A percentile compares a stretch with the other conserved stretches of the same genome.
phyloP scores from a whole-genome alignment of 192 early-diverging fungal species.

The Lobulomyces angularis region DNA sequence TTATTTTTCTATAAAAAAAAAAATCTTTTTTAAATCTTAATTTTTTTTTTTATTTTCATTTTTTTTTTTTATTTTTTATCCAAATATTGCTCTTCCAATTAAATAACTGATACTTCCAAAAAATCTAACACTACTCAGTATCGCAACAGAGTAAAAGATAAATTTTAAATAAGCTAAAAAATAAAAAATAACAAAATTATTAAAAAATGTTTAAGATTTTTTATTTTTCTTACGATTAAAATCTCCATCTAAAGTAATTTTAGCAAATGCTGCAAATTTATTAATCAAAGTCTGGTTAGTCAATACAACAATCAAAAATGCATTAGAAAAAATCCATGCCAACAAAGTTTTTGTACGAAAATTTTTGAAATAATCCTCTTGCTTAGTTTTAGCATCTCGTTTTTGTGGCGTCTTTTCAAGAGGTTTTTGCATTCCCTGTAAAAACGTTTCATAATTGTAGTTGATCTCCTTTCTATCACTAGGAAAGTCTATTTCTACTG shows the following conservation, averaged over 20 bases:
- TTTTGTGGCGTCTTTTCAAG: slow-evolving; percentile 38
- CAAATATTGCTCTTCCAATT: slow-evolving; percentile 45
- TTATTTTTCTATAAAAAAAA: no score
- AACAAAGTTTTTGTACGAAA: slow-evolving; percentile 76
- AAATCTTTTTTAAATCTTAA: no score
- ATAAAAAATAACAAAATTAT: not conserved
- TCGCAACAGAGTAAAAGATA: slow-evolving; percentile 78
- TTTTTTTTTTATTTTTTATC: slow-evolving; percentile 25
- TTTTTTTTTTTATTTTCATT: no score
- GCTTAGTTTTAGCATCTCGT: slow-evolving; percentile 67
- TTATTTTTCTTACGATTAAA: slow-evolving; percentile 55
- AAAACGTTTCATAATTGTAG: slow-evolving; percentile 68
- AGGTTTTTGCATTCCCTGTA: slow-evolving; percentile 44
- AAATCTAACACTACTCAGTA: slow-evolving; percentile 59
- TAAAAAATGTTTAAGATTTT: not conserved
- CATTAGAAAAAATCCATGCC: slow-evolving; percentile 79
- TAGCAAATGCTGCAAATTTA: slow-evolving; percentile 18
- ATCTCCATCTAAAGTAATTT: slow-evolving; percentile 13
- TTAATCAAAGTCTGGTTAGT: slow-evolving; percentile 39
- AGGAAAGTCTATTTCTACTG: slow-evolving; percentile 64
- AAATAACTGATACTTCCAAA: slow-evolving; percentile 63
- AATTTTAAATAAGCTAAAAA: slow-evolving; percentile 27
- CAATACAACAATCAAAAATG: slow-evolving; percentile 55
- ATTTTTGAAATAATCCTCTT: slow-evolving; percentile 79
- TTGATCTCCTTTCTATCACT: slow-evolving; percentile 67